A percentile compares a stretch with the other conserved stretches of the same genome.
These are phyloP conservation scores for Apophysomyces trapeziformis DNA, from an alignment of 371 early-diverging fungal species.

Conservation along the genomic window DNA sequence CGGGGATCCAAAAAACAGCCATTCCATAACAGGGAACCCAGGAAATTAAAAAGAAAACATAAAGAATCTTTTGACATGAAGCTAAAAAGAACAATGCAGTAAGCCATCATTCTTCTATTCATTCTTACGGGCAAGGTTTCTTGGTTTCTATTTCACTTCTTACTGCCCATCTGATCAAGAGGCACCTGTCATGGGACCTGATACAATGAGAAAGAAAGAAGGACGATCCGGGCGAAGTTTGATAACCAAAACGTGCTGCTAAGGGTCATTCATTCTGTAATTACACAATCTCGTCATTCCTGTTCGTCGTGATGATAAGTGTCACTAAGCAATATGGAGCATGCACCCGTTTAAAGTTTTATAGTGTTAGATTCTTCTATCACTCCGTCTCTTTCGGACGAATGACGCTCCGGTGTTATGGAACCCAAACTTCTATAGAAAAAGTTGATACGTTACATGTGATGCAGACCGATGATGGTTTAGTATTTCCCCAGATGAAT, in stretches of 20 bases:
- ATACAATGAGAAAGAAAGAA: neutral
- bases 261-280: too few species aligned
- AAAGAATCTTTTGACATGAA: too few species aligned
- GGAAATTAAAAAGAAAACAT: too few species aligned
- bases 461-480: neutral
- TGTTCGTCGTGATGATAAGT: neutral
- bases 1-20: too few species aligned
- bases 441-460: constrained; percentile 4
- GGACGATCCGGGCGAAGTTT: neutral
- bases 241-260: too few species aligned
- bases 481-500: neutral
- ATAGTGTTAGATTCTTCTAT: neutral
- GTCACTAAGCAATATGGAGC: neutral
- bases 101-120: too few species aligned
- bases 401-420: neutral
- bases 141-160: too few species aligned
- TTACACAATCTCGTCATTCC: neutral
- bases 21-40: too few species aligned
- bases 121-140: too few species aligned
- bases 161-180: neutral
- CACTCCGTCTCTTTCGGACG: neutral
- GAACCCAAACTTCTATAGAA: neutral
- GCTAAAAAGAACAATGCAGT: too few species aligned
- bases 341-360: neutral
- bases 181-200: neutral